Evolutionary conservation across 345 rosid genomes (phyloP).

Genomic region (Sonneratia alba): DNA sequence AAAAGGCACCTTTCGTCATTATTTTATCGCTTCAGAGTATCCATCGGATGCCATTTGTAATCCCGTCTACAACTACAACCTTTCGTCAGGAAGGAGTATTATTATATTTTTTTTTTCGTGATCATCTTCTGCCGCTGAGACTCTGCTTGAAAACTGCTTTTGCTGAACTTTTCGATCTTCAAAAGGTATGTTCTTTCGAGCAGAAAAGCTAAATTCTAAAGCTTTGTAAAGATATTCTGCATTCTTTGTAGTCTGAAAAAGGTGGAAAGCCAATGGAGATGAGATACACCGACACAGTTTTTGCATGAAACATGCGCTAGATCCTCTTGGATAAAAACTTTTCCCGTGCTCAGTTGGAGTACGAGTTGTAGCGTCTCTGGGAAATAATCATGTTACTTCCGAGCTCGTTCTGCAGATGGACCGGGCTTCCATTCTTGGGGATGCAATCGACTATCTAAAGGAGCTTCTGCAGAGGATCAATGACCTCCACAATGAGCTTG

Average conservation of each 20-base stretch:
- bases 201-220: not conserved
- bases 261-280: not conserved
- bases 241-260: not conserved
- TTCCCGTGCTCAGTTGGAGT: not conserved
- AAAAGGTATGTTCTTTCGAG: not conserved
- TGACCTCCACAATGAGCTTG: constrained; percentile 85
- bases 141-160: not conserved
- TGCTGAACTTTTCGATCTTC: not conserved
- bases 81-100: not conserved
- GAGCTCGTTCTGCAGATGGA: constrained; percentile 56
- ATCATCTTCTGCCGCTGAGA: not conserved
- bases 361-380: not conserved
- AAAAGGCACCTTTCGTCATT: not conserved
- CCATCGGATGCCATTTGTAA: not conserved
- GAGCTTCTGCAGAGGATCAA: constrained; percentile 90
- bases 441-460: constrained; percentile 89
- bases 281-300: too few relatives aligned
- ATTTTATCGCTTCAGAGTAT: not conserved
- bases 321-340: not conserved
- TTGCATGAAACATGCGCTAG: too few relatives aligned
- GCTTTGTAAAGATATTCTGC: not conserved
- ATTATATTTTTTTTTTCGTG: not conserved
- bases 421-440: constrained; percentile 95
- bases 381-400: not conserved
- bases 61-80: not conserved